Conservation (phyloP, 108 stramenopile genomes). For the Conticribra guillardii region DNA sequence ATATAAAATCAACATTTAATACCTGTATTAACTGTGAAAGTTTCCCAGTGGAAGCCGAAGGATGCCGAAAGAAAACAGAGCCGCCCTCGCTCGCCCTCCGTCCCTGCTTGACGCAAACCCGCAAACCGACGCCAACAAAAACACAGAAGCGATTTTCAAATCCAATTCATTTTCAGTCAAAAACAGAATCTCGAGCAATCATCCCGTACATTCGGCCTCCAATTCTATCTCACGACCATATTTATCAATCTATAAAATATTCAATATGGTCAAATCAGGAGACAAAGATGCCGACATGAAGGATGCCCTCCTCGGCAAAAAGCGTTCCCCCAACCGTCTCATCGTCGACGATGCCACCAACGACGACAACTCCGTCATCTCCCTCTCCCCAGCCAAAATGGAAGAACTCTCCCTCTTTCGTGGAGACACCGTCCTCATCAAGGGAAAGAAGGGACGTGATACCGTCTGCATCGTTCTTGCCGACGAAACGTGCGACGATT, state of each 20-base stretch:
- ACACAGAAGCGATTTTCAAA: too few relatives aligned
- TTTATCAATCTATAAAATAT: neutral
- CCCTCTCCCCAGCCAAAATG: constrained; percentile 93
- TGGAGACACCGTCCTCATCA: constrained; percentile 98
- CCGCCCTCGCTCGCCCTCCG: too few relatives aligned
- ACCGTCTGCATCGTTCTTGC: constrained; percentile 99
- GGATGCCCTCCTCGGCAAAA: constrained; percentile 92
- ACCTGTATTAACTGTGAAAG: too few relatives aligned
- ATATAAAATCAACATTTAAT: too few relatives aligned
- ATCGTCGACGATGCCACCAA: constrained; percentile 99
- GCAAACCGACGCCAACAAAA: too few relatives aligned
- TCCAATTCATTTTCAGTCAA: too few relatives aligned
- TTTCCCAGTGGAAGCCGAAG: too few relatives aligned
- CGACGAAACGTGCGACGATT: constrained; percentile 96
- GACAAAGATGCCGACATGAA: constrained; percentile 88
- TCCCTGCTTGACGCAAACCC: too few relatives aligned
- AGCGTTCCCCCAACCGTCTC: constrained; percentile 97
- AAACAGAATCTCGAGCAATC: too few relatives aligned
- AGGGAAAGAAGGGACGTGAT: constrained; percentile 98
- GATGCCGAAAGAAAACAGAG: too few relatives aligned
- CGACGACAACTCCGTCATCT: constrained; percentile 99
- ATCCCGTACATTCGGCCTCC: too few relatives aligned
- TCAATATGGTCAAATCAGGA: constrained; percentile 34
- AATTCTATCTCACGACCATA: neutral
- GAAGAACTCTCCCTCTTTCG: constrained; percentile 98